Base-by-base conservation (phyloP, 352 stramenopile species). In the Globisporangium heterothallicum region DNA sequence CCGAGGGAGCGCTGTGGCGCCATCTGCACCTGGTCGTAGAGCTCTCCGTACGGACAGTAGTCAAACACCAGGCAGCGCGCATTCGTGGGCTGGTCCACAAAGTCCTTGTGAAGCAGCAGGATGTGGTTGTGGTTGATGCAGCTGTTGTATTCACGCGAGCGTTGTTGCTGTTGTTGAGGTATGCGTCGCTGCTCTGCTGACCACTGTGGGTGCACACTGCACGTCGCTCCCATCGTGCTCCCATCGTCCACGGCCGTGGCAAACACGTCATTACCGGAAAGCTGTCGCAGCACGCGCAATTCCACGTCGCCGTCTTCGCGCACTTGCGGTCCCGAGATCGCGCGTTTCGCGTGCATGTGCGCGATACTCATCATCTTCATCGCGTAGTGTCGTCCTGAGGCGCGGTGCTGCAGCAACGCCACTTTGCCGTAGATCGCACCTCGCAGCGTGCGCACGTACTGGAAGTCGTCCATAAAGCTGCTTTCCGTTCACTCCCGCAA, bases 281-380 rank as follows among this genome's bases (percentile, higher is more conserved):
- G 61, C 26, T 49, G 53, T 0, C 73, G 68, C 42, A 84, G 61
- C 12, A 78, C 64, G 24, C 62, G 59, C 18, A 81, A 59, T 55
- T 84, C 73, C 6, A 40, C 53, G 51, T 65, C 51, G 13, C 73
- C 73, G 53, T 84, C 66, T 42, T 84, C 73, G 34, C 63, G 58
- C 18, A 84, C 70, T 18, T 53, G 48, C 2, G 63, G 58, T 3
- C 73, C 73, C 10, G 62, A 62, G 29, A 84, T 59, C 2, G 71
- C 73, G 9, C 65, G 73, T 8, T 58, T 70, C 13, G 63, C 61
- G 21, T 52, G 42, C 64, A 87, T 73, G 60, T 85, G 73, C 34
- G 72, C 53, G 29, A 80, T 48, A 49, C 76, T 85, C 76, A 87
- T 87, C 56, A 75, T 66, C 46, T 87, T 87, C 30, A 87, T 59